Evolutionary conservation across 306 rosid species (phyloP).

Genomic region (Pyrus bretschneideri): DNA sequence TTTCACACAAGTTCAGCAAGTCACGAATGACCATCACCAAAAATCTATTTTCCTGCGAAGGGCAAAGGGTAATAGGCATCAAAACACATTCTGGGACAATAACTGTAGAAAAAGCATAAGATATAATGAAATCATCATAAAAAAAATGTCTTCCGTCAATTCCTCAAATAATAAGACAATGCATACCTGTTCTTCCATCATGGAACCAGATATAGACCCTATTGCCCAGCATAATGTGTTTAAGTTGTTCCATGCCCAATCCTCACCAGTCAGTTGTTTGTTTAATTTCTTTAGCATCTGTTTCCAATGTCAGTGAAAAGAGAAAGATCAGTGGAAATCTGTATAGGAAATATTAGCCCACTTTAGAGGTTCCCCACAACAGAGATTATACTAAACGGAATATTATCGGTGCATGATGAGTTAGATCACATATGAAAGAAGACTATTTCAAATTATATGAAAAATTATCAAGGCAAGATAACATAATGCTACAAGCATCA

Average conservation of each 20-base stretch:
- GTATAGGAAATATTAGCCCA: not conserved
- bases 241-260: constrained; percentile 98
- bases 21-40: constrained; percentile 99
- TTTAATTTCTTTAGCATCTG: constrained; percentile 96
- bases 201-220: constrained; percentile 98
- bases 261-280: constrained; percentile 93
- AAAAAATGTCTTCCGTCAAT: not conserved
- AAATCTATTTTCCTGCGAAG: constrained; percentile 87
- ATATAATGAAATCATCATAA: not conserved
- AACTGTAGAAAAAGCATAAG: not conserved
- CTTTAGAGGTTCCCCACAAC: not conserved
- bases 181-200: constrained; percentile 92
- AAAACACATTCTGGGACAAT: constrained; percentile 1
- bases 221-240: constrained; percentile 99
- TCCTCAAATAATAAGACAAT: not conserved
- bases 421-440: not conserved
- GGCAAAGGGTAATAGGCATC: constrained; percentile 20
- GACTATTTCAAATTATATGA: not conserved
- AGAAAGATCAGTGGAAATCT: not conserved
- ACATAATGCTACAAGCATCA: not conserved
- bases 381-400: not conserved
- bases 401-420: not conserved
- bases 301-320: not conserved
- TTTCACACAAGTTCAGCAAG: constrained; percentile 85
- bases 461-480: not conserved